These are phyloP conservation scores for Mucor mucedo DNA, from an alignment of 371 early-diverging fungal species.

Conservation along the genomic window DNA sequence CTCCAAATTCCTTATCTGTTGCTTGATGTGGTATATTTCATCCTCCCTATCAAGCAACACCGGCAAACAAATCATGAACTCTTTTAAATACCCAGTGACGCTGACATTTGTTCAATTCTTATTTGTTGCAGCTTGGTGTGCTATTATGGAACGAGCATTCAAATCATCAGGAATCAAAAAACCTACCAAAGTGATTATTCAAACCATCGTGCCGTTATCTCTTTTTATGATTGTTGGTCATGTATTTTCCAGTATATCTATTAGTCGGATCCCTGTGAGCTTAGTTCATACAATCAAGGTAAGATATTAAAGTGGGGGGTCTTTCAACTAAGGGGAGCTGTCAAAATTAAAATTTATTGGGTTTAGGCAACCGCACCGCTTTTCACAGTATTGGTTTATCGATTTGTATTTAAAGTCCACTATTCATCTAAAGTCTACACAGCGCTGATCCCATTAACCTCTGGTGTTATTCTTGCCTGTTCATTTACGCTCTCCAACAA, in stretches of 20 bases:
- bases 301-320: constrained; percentile 13
- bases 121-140: constrained; percentile 65
- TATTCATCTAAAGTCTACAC: constrained; percentile 75
- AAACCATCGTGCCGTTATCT: constrained; percentile 72
- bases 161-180: constrained; percentile 55
- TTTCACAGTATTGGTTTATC: constrained; percentile 83
- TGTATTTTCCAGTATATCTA: constrained; percentile 77
- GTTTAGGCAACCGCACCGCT: constrained; percentile 83
- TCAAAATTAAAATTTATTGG: not conserved
- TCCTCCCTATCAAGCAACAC: constrained; percentile 84
- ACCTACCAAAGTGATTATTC: constrained; percentile 61
- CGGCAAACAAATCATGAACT: constrained; percentile 77
- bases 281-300: constrained; percentile 93
- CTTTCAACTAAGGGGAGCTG: not conserved
- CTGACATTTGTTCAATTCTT: constrained; percentile 81
- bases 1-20: constrained; percentile 53
- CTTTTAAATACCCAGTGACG: constrained; percentile 79
- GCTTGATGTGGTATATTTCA: constrained; percentile 78
- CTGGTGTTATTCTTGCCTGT: constrained; percentile 64
- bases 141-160: constrained; percentile 40
- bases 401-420: constrained; percentile 65
- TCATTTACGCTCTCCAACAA: constrained; percentile 57
- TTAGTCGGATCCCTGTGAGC: constrained; percentile 79
- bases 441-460: constrained; percentile 78
- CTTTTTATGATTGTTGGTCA: constrained; percentile 87